Evolutionary conservation across 768 basidiomycete species (phyloP).

Genomic region (Leccinum obscurum): DNA sequence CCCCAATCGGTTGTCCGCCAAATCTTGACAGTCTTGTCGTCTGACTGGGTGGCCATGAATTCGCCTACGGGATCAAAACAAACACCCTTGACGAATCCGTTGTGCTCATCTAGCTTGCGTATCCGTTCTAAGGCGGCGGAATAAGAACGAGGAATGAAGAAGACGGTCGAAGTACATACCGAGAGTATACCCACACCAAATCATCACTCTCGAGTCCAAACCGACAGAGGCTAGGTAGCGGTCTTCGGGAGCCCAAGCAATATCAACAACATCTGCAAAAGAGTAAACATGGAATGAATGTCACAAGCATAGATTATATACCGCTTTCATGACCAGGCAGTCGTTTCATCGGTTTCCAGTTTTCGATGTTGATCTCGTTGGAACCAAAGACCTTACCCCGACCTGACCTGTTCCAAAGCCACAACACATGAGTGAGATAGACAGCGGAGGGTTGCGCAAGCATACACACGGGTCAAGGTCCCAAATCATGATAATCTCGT

Average conservation of each 20-base stretch:
- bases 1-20: constrained; percentile 96
- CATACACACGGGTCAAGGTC: constrained; percentile 85
- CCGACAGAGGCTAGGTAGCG: constrained; percentile 92
- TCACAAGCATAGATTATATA: constrained; percentile 35
- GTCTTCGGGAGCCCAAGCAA: constrained; percentile 95
- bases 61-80: constrained; percentile 99
- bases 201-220: constrained; percentile 84
- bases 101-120: constrained; percentile 81
- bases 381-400: constrained; percentile 91
- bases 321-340: constrained; percentile 95
- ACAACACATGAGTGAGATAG: constrained; percentile 4
- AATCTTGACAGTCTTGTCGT: constrained; percentile 94
- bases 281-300: constrained; percentile 4
- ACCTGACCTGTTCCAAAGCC: constrained; percentile 53
- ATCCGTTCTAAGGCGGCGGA: constrained; percentile 60
- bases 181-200: constrained; percentile 93
- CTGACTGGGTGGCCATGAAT: constrained; percentile 96
- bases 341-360: constrained; percentile 92
- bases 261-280: constrained; percentile 81
- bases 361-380: constrained; percentile 94
- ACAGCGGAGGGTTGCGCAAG: not conserved
- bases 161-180: constrained; percentile 46
- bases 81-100: constrained; percentile 97
- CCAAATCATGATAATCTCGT: constrained; percentile 96
- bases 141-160: not conserved